Evolutionary conservation across 345 rosid genomes (phyloP).

Genomic region (Populus simonii): DNA sequence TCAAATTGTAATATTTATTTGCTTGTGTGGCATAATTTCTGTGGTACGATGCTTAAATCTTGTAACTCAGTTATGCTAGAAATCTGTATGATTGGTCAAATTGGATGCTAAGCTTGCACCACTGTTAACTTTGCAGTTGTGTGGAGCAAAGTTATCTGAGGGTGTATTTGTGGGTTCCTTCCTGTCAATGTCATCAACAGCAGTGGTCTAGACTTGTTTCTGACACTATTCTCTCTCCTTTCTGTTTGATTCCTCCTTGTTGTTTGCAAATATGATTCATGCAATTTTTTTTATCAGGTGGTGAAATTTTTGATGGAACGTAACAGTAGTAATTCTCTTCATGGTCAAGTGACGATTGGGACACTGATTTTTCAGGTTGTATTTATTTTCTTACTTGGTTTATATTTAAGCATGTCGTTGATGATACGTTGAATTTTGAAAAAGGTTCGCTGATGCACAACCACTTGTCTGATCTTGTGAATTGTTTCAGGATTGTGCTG

Average conservation of each 20-base stretch:
- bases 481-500: conserved; percentile 81
- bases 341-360: conserved; percentile 97
- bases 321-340: conserved; percentile 68
- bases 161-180: conserved; percentile 94
- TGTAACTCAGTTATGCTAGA: conserved; percentile 12
- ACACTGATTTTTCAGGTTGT: conserved; percentile 95
- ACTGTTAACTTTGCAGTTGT: conserved; percentile 55
- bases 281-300: conserved; percentile 48
- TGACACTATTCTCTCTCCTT: conserved; percentile 7
- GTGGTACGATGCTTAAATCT: conserved; percentile 41
- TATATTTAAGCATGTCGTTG: conserved; percentile 1
- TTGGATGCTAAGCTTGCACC: conserved; percentile 16
- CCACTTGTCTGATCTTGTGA: conserved; percentile 18
- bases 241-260: conserved; percentile 4
- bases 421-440: conserved; percentile 9
- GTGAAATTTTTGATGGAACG: conserved; percentile 87
- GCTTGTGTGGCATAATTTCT: conserved; percentile 70
- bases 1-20: conserved; percentile 78
- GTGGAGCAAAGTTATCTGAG: conserved; percentile 94
- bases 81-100: conserved; percentile 11
- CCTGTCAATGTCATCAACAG: conserved; percentile 96
- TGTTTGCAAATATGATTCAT: conserved; percentile 9
- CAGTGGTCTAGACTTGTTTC: conserved; percentile 54
- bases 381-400: conserved; percentile 1
- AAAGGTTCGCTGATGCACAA: conserved; percentile 6